Evolutionary conservation across 306 rosid species (phyloP), one percentile per base, ranked within the genome.

Genomic region (Senna tora): DNA sequence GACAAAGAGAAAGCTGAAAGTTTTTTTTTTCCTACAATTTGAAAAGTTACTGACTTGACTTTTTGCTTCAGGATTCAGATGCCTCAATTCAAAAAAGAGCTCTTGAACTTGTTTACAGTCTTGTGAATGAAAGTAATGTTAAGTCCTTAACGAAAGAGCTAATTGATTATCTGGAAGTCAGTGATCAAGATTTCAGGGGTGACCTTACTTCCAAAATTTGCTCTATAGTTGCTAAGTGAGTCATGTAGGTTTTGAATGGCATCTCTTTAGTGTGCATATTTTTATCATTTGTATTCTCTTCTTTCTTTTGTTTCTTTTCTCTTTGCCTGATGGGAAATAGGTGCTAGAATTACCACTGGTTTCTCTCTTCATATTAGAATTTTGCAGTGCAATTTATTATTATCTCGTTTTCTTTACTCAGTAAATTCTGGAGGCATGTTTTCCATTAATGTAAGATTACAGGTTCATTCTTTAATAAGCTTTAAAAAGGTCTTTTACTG

Each of bases 21-120:
- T 32, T 47, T 55, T 57, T 82, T 49, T 63, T 76, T 65, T n/a
- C n/a, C n/a, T 64, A 64, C 53, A 69, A 49, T 63, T 68, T 60
- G 78, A 71, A 41, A 79, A 77, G 62, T 58, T 76, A 65, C 41
- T 83, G 58, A 77, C 36, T 74, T 67, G 74, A 70, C 57, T 74
- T 65, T 76, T 80, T 39, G 55, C 53, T 80, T 74, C 90, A 94
- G 97, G 99, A 94, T 85, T 81, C 87, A 71, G 99, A 94, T 75
- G 97, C 97, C 71, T 89, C 97, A 74, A 91, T 94, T 77, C 87
- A 92, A 63, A 94, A 94, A 85, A 89, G 97, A 83, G 99, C 99
- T 42, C 97, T 94, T 77, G 99, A 91, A 81, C 99, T 94, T 85
- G 96, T 89, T 64, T 94, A 89, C 56, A 81, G 84, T 80, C 88